Conservation (phyloP, 768 basidiomycete species). For the Suillus clintonianus region DNA sequence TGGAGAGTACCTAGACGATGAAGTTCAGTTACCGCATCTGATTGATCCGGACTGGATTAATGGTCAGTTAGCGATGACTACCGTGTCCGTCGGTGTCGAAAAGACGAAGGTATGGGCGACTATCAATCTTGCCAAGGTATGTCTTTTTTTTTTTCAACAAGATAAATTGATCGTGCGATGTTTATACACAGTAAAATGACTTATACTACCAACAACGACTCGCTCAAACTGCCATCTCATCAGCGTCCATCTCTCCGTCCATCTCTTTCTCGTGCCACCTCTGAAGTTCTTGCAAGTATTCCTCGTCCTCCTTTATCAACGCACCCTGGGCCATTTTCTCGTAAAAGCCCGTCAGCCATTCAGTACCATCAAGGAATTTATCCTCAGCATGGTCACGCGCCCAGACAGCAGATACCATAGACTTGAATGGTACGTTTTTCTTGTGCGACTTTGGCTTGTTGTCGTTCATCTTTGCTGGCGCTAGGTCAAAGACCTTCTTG, state of each 20-base stretch:
- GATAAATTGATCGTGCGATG: background rate
- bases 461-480: background rate
- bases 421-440: background rate
- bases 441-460: background rate
- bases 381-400: background rate
- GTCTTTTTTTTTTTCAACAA: no score
- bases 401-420: background rate
- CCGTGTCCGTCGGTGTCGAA: background rate
- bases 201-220: no score
- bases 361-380: background rate
- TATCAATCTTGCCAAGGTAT: constrained; percentile 5
- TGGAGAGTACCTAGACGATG: constrained; percentile 1
- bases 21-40: background rate
- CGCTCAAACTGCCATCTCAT: no score
- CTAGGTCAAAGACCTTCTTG: background rate
- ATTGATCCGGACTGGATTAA: constrained; percentile 2
- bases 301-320: background rate
- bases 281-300: background rate
- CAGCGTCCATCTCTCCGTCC: background rate
- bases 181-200: background rate
- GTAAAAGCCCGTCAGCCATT: background rate
- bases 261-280: background rate
- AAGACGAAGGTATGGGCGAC: constrained; percentile 6
- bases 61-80: background rate
- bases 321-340: background rate